Conservation (phyloP, 441 rosid species). For the Gossypium laxum region DNA sequence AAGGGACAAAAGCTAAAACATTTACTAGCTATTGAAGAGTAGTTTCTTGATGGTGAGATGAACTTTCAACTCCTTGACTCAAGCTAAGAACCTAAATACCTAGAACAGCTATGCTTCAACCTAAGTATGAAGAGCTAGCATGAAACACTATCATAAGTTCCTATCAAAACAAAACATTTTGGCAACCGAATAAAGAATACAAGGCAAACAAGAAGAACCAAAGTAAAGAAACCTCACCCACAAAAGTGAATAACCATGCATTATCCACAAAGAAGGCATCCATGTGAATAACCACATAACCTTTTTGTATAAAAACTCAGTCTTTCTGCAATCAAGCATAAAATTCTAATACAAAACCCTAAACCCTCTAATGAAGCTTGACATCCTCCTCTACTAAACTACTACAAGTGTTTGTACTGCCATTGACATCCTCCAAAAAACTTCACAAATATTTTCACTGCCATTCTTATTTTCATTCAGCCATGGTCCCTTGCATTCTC, state of each 20-base stretch:
- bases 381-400: background rate
- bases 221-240: background rate
- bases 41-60: background rate
- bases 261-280: background rate
- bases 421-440: background rate
- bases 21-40: background rate
- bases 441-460: background rate
- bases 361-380: slow-evolving; percentile 1
- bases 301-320: background rate
- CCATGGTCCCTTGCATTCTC: background rate
- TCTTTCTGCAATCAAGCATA: background rate
- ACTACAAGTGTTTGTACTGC: background rate
- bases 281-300: background rate
- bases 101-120: background rate
- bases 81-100: background rate
- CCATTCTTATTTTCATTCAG: background rate
- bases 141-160: background rate
- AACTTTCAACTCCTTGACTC: background rate
- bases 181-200: background rate
- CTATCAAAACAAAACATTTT: background rate
- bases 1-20: background rate
- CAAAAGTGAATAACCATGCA: background rate
- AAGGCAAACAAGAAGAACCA: background rate
- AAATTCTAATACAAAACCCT: background rate
- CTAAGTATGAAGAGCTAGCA: background rate